A percentile compares a stretch with the other conserved stretches of the same genome.
Conservation (phyloP, 2,329 filamentous ascomycete genomes). For the Cercospora brassicicola region DNA sequence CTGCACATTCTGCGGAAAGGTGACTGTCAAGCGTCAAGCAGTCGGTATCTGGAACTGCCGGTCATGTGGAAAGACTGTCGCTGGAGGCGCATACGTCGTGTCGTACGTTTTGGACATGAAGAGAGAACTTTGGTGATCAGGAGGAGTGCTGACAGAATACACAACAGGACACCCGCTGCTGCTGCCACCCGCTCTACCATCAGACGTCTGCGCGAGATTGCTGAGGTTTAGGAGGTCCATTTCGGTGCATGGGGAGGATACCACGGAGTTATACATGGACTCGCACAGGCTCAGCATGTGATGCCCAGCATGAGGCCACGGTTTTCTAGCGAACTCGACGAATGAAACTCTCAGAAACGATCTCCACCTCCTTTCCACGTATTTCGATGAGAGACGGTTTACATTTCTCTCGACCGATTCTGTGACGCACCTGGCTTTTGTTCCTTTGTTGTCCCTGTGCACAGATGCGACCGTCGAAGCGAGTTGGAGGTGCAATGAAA, state of each 20-base stretch:
- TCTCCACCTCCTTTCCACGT: conserved; percentile 9
- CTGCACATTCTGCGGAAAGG: conserved; percentile 99
- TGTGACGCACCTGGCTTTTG: conserved; percentile 5
- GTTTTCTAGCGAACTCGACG: conserved; percentile 31
- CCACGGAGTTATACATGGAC: conserved; percentile 31
- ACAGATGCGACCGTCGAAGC: not conserved
- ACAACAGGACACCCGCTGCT: conserved; percentile 77
- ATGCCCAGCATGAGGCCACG: conserved; percentile 19
- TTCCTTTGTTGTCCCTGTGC: conserved; percentile 14
- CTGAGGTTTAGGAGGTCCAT: conserved; percentile 70
- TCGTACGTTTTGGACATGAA: conserved; percentile 67
- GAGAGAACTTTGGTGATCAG: not conserved
- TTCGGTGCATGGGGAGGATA: conserved; percentile 31
- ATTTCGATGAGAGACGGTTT: conserved; percentile 15
- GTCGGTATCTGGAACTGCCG: conserved; percentile 98
- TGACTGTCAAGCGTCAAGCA: conserved; percentile 70
- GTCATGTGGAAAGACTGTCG: conserved; percentile 90
- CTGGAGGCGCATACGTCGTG: conserved; percentile 91
- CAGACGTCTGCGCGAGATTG: conserved; percentile 94
- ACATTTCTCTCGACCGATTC: not conserved
- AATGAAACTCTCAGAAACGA: conserved; percentile 31
- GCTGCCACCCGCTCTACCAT: conserved; percentile 94
- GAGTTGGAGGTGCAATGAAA: not conserved
- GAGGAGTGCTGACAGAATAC: conserved; percentile 14
- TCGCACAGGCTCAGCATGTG: conserved; percentile 24